Evolutionary conservation across 805 yeast genomes (phyloP), one percentile per base, ranked within the genome.

Genomic region (Nakazawaea ernobii): DNA sequence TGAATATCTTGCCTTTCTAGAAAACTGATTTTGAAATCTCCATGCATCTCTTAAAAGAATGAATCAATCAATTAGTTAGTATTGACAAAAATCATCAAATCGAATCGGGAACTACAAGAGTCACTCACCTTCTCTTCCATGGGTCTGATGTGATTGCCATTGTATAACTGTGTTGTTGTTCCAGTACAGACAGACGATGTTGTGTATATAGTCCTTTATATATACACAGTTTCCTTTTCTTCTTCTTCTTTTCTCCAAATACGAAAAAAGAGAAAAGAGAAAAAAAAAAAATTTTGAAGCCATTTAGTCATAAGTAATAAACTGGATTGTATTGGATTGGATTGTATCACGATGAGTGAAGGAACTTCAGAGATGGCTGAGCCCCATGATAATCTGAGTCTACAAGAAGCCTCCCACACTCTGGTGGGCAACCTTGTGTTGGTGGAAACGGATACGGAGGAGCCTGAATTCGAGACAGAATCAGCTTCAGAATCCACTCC

Each of bases 11-110:
- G 82, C 80, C 43, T 68, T 67, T 56, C 88, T 79, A 46, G 86
- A 74, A 70, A 88, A 88, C 45, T 82, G 86, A 50, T 94, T 95
- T 59, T 80, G 83, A 67, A 81, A 84, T 74, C 95, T 82, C 96
- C 96, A 87, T 41, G 95, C 94, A 63, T 87, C 95, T 75, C 95
- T 83, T 53, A n/a, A 17, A 26, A 3, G 32, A 35, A 26, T 7
- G 14, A 20, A 3, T 20, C 24, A 20, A 20, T 20, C 24, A 20
- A 20, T 20, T 5, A 20, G 47, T 20, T 24, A 39, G 42, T 26
- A 17, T 10, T 33, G 14, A n/a, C 29, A 10, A 10, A 27, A 9
- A 46, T 33, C 35, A 14, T 17, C 10, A 20, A 42, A n/a, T n/a
- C n/a, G n/a, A n/a, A n/a, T n/a, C n/a, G n/a, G n/a, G n/a, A n/a